These are phyloP conservation scores for Talaromyces pinophilus DNA, from an alignment of 2,329 filamentous ascomycete genomes.

Conservation along the genomic window DNA sequence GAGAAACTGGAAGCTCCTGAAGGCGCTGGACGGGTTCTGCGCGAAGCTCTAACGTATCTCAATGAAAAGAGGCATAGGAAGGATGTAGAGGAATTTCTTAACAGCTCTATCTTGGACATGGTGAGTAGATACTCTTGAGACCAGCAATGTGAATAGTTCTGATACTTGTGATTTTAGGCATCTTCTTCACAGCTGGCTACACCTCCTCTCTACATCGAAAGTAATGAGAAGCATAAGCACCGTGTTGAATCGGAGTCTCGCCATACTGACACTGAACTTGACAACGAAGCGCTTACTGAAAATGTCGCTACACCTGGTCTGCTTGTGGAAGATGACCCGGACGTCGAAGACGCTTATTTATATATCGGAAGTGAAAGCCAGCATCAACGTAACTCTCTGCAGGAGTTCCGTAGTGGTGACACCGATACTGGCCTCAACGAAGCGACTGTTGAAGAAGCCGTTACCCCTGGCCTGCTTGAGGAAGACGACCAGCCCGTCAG, in stretches of 20 bases:
- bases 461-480: not conserved
- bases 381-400: not conserved
- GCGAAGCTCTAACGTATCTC: conserved; percentile 32
- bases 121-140: conserved; percentile 25
- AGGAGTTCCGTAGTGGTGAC: not conserved
- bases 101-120: conserved; percentile 27
- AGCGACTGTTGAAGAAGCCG: not conserved
- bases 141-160: not conserved
- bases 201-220: conserved; percentile 18
- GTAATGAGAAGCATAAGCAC: not conserved
- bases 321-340: not conserved
- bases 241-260: not conserved
- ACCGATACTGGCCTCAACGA: not conserved
- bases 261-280: not conserved
- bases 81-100: conserved; percentile 27
- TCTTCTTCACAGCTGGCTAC: not conserved
- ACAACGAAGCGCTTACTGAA: not conserved
- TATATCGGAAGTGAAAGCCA: conserved; percentile 11
- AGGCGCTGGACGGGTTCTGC: conserved; percentile 29
- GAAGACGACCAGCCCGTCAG: not conserved
- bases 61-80: conserved; percentile 29
- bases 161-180: not conserved
- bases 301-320: not conserved
- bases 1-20: conserved; percentile 33
- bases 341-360: not conserved